These are phyloP conservation scores for Penicillium sp. DNA, from an alignment of 2,329 filamentous ascomycete species.

Conservation along the genomic window DNA sequence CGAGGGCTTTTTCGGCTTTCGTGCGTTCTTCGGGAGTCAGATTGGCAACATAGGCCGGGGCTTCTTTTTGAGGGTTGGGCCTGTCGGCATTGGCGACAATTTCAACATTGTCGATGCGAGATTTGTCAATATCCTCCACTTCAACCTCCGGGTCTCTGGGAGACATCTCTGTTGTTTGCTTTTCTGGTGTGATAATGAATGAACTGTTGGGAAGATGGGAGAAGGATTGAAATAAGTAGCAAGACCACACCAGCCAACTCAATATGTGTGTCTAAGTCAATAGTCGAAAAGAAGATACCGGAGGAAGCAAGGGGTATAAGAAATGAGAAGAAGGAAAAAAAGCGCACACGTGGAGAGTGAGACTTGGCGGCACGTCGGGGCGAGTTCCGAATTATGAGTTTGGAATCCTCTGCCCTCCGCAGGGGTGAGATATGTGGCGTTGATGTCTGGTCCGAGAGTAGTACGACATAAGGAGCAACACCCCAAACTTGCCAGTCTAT, in stretches of 20 bases:
- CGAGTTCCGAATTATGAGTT: background rate
- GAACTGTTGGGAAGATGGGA: background rate
- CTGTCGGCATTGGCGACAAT: slow-evolving; percentile 26
- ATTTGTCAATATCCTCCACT: slow-evolving; percentile 22
- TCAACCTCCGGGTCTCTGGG: slow-evolving; percentile 15
- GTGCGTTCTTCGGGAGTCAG: slow-evolving; percentile 54
- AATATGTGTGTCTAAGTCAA: background rate
- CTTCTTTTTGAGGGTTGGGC: slow-evolving; percentile 28
- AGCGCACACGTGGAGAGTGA: background rate
- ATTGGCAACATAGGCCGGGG: slow-evolving; percentile 36
- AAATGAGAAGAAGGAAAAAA: slow-evolving; percentile 7
- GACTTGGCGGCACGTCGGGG: background rate
- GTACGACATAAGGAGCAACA: background rate
- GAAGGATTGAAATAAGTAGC: background rate
- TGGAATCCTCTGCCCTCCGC: background rate
- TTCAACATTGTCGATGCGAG: slow-evolving; percentile 25
- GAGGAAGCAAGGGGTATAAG: slow-evolving; percentile 3
- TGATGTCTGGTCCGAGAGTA: background rate
- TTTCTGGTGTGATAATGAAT: background rate
- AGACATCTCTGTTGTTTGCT: slow-evolving; percentile 13
- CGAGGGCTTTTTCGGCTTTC: slow-evolving; percentile 57
- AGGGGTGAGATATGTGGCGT: slow-evolving; percentile 2
- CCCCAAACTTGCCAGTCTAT: too few species aligned
- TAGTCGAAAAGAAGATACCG: background rate
- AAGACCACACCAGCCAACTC: background rate